These are phyloP conservation scores for Eudorina sp. DNA, from an alignment of 139 green algal genomes.

Conservation along the genomic window DNA sequence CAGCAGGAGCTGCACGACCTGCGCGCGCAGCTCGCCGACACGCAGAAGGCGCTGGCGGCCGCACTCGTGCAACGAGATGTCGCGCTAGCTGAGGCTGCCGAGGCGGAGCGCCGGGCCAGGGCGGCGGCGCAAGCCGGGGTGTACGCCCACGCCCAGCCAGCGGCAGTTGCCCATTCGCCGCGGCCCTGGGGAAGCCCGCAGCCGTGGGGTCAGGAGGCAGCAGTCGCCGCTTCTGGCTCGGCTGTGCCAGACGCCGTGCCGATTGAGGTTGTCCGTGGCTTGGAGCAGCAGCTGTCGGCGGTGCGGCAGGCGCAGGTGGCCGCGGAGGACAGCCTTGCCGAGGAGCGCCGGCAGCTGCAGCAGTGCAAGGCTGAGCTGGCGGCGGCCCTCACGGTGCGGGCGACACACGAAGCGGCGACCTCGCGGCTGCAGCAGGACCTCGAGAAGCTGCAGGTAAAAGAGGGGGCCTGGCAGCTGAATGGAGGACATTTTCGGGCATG, in stretches of 20 bases:
- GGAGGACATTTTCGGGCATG: too few relatives aligned
- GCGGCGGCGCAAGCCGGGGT: too few relatives aligned
- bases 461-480: too few relatives aligned
- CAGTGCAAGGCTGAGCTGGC: slow-evolving; percentile 15
- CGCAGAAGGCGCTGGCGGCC: neutral
- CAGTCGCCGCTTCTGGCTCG: neutral
- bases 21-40: neutral
- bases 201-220: too few relatives aligned
- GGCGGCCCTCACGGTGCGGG: neutral
- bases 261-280: neutral
- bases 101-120: neutral
- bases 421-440: slow-evolving; percentile 9
- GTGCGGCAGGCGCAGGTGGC: neutral
- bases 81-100: neutral
- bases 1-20: slow-evolving; percentile 17
- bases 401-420: neutral
- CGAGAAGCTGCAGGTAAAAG: slow-evolving; percentile 22
- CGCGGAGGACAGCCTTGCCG: neutral
- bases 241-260: neutral
- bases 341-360: slow-evolving; percentile 31
- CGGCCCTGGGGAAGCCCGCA: too few relatives aligned
- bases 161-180: too few relatives aligned
- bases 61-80: neutral
- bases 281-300: neutral
- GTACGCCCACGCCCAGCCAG: too few relatives aligned